Conservation (phyloP, 495 filamentous ascomycete genomes). For the Podospora sp. region DNA sequence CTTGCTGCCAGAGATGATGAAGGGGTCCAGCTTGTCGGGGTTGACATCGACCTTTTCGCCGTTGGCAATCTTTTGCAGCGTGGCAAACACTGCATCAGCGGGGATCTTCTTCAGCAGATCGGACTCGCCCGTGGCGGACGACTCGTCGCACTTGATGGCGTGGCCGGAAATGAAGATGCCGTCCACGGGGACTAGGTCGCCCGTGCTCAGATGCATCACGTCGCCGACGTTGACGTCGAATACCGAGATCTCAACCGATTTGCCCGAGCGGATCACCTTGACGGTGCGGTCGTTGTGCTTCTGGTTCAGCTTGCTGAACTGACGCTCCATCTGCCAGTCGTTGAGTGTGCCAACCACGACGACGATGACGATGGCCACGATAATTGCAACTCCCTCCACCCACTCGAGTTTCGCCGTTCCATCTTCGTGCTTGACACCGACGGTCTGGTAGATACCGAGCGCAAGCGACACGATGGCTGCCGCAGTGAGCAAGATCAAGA, state of each 20-base stretch:
- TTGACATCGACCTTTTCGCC: slow-evolving; percentile 51
- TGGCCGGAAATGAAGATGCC: slow-evolving; percentile 73
- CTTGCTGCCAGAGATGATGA: slow-evolving; percentile 90
- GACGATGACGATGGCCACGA: slow-evolving; percentile 75
- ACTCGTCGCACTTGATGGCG: slow-evolving; percentile 79
- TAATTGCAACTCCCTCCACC: slow-evolving; percentile 81
- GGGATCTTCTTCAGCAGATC: slow-evolving; percentile 74
- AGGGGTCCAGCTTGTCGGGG: slow-evolving; percentile 82
- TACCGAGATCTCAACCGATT: slow-evolving; percentile 69
- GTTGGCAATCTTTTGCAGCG: slow-evolving; percentile 62
- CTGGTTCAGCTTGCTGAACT: slow-evolving; percentile 77
- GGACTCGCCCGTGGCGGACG: slow-evolving; percentile 81
- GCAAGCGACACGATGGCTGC: slow-evolving; percentile 73
- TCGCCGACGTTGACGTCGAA: slow-evolving; percentile 75
- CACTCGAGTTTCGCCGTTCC: slow-evolving; percentile 65
- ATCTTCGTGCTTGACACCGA: slow-evolving; percentile 50
- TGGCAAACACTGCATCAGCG: slow-evolving; percentile 75
- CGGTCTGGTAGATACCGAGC: slow-evolving; percentile 74
- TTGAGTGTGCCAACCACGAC: slow-evolving; percentile 73
- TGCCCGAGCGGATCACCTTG: slow-evolving; percentile 77
- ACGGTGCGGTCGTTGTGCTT: slow-evolving; percentile 80
- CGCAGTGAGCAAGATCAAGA: slow-evolving; percentile 72
- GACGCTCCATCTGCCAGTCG: slow-evolving; percentile 80
- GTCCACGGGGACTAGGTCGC: slow-evolving; percentile 75
- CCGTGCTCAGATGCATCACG: slow-evolving; percentile 71